Evolutionary conservation across 345 rosid genomes (phyloP).

Genomic region (Pelargonium nanum): DNA sequence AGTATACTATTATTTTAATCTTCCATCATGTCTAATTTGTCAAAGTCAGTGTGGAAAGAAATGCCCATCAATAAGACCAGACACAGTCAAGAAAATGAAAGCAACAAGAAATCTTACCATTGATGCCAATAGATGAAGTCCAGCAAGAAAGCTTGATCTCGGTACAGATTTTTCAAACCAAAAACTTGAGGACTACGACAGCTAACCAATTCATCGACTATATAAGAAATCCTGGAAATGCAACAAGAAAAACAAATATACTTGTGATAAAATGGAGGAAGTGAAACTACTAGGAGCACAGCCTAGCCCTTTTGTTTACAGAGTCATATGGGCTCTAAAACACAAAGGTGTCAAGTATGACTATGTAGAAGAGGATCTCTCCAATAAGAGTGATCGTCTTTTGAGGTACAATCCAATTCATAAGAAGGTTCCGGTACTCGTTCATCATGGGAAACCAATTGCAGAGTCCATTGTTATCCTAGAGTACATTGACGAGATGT

Average conservation of each 20-base stretch:
- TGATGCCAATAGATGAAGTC: no score
- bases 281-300: slow-evolving; percentile 27
- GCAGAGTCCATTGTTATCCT: slow-evolving; percentile 22
- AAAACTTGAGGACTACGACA: background rate
- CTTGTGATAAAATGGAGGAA: slow-evolving; percentile 12
- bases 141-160: no score
- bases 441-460: slow-evolving; percentile 23
- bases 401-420: slow-evolving; percentile 26
- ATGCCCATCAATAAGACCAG: no score
- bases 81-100: background rate
- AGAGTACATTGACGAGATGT: slow-evolving; percentile 23
- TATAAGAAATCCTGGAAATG: background rate
- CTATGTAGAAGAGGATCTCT: slow-evolving; percentile 20
- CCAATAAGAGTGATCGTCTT: slow-evolving; percentile 26
- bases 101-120: background rate
- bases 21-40: no score
- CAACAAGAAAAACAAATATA: background rate
- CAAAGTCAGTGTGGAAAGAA: no score
- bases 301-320: slow-evolving; percentile 22
- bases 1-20: no score
- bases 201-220: background rate
- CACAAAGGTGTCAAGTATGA: slow-evolving; percentile 23
- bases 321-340: slow-evolving; percentile 28
- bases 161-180: background rate
- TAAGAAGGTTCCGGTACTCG: slow-evolving; percentile 31